phyloP scores from a whole-genome alignment of 192 early-diverging fungal species.

The Cetraspora pellucida region DNA sequence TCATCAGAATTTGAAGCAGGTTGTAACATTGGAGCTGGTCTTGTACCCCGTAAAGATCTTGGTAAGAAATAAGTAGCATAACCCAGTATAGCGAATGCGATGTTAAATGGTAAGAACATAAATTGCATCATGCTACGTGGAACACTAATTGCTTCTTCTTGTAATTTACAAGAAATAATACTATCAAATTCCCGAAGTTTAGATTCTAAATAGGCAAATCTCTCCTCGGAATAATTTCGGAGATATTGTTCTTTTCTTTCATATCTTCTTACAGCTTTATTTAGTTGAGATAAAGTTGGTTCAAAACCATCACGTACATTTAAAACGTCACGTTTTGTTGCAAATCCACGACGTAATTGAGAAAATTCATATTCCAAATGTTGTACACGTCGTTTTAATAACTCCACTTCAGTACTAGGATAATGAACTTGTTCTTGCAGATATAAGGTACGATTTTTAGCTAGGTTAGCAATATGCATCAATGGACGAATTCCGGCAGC shows the following conservation, averaged over 20 bases:
- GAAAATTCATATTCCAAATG: constrained; percentile 54
- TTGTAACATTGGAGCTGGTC: constrained; percentile 30
- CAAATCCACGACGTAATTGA: constrained; percentile 52
- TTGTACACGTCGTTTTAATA: constrained; percentile 49
- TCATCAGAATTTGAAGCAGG: constrained; percentile 17
- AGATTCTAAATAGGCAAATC: constrained; percentile 52
- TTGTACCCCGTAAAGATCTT: not conserved
- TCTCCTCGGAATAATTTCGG: constrained; percentile 54
- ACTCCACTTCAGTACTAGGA: constrained; percentile 51
- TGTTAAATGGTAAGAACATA: constrained; percentile 57
- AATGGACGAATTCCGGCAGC: constrained; percentile 57
- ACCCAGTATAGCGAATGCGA: constrained; percentile 46
- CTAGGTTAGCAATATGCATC: constrained; percentile 51
- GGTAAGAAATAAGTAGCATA: constrained; percentile 51
- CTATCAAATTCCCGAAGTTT: constrained; percentile 61
- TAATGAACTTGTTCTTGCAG: constrained; percentile 58
- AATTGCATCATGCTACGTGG: constrained; percentile 38
- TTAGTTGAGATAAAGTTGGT: constrained; percentile 55
- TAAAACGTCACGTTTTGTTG: constrained; percentile 57
- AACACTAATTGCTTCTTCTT: constrained; percentile 48
- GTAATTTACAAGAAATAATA: constrained; percentile 52
- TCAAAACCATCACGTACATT: constrained; percentile 54
- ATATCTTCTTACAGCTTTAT: constrained; percentile 54
- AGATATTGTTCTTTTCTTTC: constrained; percentile 60
- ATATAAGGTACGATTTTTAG: constrained; percentile 53